Base-by-base conservation (phyloP, 331 rosid genomes). In the Ulmus americana region DNA sequence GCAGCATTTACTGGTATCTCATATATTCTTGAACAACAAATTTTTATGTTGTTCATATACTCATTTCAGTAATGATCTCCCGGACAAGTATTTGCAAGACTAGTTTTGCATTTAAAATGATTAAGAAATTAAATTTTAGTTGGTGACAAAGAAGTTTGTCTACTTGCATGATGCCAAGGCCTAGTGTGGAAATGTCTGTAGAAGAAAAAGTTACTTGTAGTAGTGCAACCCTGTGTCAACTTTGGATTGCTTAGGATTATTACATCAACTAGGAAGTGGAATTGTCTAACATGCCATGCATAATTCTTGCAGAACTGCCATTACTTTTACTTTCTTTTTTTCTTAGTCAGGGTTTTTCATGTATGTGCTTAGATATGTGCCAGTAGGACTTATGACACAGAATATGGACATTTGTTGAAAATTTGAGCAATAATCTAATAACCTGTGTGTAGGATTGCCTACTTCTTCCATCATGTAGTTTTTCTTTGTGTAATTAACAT, bases 1-100 rank as follows among this genome's bases (percentile, higher is more conserved):
- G 83, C 95, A 82, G 57, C 85, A 90, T 68, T 79, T 94, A 65
- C 83, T 90, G 95, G 99, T 94, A 90, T 55, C 28, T 72, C 55
- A 18, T 44, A 20, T 35, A 2, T 61, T 68, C 49, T 55, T 12
- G 14, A 16, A 52, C 63, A 9, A 14, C n/a, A 48, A 12, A 12
- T 48, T 11, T 12, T 5, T 61, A 41, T 10, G 38, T 7, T 6
- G 9, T 61, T 8, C 1, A 8, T 7, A 14, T 15, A 1, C 35
- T 22, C 35, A 22, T 18, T 59, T 16, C 8, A 16, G 65, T 51
- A 61, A 42, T 6, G 52, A 12, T 20, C n/a, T 48, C 6, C 5
- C 6, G 13, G 3, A 13, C 13, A 48, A 10, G 53, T 48, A 48
- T 48, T 48, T 48, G 6, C 1, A 48, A 5, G 13, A 8, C 14